phyloP scores from a whole-genome alignment of 768 basidiomycete genomes.

The Asterophora lycoperdoides region DNA sequence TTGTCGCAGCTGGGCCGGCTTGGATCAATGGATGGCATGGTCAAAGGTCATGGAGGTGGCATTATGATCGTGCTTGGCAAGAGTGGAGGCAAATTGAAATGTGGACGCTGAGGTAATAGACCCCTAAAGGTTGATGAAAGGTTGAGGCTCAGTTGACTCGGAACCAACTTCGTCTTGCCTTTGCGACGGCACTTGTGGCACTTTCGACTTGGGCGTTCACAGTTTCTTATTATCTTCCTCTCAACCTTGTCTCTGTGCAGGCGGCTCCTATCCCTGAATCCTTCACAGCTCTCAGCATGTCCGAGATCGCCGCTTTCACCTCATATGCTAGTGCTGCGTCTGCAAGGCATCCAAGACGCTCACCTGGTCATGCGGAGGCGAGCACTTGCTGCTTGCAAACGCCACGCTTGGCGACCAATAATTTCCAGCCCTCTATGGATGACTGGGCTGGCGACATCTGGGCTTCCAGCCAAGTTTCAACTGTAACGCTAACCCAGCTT shows the following conservation, averaged over 20 bases:
- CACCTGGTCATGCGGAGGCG: slow-evolving; percentile 51
- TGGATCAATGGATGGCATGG: no score
- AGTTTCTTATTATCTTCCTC: slow-evolving; percentile 1
- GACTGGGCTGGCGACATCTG: no score
- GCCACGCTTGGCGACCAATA: no score
- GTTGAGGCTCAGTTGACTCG: no score
- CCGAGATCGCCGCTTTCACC: slow-evolving; percentile 41
- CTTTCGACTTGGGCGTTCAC: neutral
- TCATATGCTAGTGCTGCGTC: slow-evolving; percentile 46
- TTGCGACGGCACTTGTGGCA: slow-evolving; percentile 9
- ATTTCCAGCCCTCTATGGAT: no score
- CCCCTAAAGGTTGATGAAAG: no score
- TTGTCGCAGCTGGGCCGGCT: neutral
- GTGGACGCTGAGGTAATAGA: no score
- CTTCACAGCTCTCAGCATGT: slow-evolving; percentile 34
- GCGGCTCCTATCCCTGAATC: slow-evolving; percentile 19
- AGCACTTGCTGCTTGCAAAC: no score
- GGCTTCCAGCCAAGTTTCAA: slow-evolving; percentile 32
- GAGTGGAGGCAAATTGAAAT: no score
- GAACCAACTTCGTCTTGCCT: no score
- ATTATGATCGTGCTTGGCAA: no score
- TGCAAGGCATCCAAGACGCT: slow-evolving; percentile 40
- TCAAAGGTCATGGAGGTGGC: no score
- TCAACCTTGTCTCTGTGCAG: neutral
- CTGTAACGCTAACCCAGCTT: slow-evolving; percentile 45